These are phyloP conservation scores for Micractinium sp. DNA, from an alignment of 139 green algal species.

Conservation along the genomic window DNA sequence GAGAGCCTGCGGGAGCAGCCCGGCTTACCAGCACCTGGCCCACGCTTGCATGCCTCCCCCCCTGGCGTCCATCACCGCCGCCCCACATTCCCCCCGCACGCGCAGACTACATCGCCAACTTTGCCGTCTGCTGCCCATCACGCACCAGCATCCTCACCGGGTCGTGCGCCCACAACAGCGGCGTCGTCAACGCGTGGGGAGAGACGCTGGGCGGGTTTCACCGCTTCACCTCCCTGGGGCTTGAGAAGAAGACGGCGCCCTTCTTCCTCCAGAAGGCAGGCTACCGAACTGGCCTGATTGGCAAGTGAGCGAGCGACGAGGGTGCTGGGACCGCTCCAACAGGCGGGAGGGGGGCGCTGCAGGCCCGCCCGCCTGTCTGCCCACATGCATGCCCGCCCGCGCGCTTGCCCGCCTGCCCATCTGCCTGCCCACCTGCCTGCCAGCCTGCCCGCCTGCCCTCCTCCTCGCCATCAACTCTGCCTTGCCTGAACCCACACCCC, in stretches of 20 bases:
- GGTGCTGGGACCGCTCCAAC: neutral
- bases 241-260: conserved; percentile 12
- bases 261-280: conserved; percentile 2
- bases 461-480: no score
- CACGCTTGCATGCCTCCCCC: neutral
- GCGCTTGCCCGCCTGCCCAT: neutral
- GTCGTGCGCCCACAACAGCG: conserved; percentile 6
- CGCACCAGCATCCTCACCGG: conserved; percentile 13
- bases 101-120: conserved; percentile 5
- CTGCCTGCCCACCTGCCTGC: no score
- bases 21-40: neutral
- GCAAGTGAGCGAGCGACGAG: neutral
- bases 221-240: conserved; percentile 10
- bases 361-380: no score
- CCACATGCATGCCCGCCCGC: neutral
- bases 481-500: neutral
- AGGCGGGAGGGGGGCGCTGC: neutral
- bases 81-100: no score
- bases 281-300: conserved; percentile 16
- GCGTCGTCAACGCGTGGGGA: neutral
- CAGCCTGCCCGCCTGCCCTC: no score
- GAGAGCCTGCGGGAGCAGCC: no score
- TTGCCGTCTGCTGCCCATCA: neutral
- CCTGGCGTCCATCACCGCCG: no score
- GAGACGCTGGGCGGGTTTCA: neutral